Conservation (phyloP, 176 grass and related monocot genomes). For the Oryza longistaminata region DNA sequence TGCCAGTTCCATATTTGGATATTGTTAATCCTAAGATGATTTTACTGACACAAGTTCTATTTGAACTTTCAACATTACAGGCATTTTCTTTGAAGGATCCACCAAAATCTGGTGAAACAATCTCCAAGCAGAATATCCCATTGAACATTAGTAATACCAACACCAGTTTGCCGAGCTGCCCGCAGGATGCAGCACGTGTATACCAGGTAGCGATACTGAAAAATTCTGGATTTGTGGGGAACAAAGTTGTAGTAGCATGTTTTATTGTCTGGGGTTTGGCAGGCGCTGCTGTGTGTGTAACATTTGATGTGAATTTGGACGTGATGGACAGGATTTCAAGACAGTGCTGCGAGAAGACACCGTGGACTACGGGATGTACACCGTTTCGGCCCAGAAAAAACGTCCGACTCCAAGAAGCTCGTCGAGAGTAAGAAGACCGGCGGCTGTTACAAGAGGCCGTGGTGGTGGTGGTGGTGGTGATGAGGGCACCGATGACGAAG, state of each 20-base stretch:
- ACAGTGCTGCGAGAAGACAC: constrained; percentile 75
- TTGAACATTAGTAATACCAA: constrained; percentile 63
- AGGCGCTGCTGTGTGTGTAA: background rate
- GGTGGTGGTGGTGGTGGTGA: constrained; percentile 50
- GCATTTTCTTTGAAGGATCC: constrained; percentile 92
- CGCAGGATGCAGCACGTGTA: constrained; percentile 62
- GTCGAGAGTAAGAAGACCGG: constrained; percentile 58
- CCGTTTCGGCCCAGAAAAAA: constrained; percentile 62
- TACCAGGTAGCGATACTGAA: constrained; percentile 68
- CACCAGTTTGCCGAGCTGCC: constrained; percentile 55
- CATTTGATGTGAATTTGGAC: constrained; percentile 1
- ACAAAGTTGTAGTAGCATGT: background rate
- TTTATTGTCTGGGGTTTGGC: constrained; percentile 7
- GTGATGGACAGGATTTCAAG: constrained; percentile 80
- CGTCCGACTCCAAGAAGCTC: constrained; percentile 68
- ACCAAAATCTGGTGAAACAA: constrained; percentile 69
- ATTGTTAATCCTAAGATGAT: constrained; percentile 23
- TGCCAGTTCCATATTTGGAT: background rate
- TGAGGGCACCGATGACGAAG: constrained; percentile 58
- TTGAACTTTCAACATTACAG: constrained; percentile 51
- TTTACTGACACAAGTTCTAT: constrained; percentile 31
- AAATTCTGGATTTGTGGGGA: constrained; percentile 25
- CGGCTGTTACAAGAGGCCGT: constrained; percentile 30
- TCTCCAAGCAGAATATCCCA: constrained; percentile 87
- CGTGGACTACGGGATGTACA: constrained; percentile 75